Evolutionary conservation across 202 grass and related monocot species (phyloP), one percentile per base, ranked within the genome.

Genomic region (Setaria viridis): DNA sequence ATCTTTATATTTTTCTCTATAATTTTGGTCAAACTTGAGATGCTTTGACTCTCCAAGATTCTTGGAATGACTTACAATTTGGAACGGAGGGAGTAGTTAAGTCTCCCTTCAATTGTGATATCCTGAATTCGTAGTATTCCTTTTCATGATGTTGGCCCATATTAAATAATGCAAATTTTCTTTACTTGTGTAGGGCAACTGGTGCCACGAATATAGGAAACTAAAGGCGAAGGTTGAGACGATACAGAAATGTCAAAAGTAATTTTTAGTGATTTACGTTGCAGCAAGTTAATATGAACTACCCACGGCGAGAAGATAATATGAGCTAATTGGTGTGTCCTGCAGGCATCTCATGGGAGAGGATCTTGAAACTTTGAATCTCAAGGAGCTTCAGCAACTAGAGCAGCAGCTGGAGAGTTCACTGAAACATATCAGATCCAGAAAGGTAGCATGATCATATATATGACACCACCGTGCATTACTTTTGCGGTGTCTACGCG

Each of bases 191-290:
- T 69, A 99, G 97, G 92, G 72, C 35, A 93, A 91, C 60, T 99
- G 94, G 97, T 93, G 90, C 68, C 89, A 93, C 10, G 97, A 99
- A 65, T 97, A 99, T 77, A 89, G 85, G 74, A 94, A 91, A 87
- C 70, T 99, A 55, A 97, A 97, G 83, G 85, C 90, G 29, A 99
- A 93, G 81, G 87, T 91, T 53, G 94, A 99, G 64, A 93, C 94
- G 1, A 92, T 99, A 91, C 94, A 99, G 75, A 99, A 97, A 90
- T 91, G 88, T 80, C 97, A 99, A 94, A 99, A 87, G 97, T 99
- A 90, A 84, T 48, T 33, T 25, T 9, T 78, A 53, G 39, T 42
- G 16, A 80, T 78, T 88, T 35, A 54, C 67, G 34, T 63, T 48
- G 58, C 19, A 75, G 49, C 29, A 29, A 83, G 5, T 63, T 63